Base-by-base conservation (phyloP, 768 basidiomycete species). In the Tulasnella calospora region DNA sequence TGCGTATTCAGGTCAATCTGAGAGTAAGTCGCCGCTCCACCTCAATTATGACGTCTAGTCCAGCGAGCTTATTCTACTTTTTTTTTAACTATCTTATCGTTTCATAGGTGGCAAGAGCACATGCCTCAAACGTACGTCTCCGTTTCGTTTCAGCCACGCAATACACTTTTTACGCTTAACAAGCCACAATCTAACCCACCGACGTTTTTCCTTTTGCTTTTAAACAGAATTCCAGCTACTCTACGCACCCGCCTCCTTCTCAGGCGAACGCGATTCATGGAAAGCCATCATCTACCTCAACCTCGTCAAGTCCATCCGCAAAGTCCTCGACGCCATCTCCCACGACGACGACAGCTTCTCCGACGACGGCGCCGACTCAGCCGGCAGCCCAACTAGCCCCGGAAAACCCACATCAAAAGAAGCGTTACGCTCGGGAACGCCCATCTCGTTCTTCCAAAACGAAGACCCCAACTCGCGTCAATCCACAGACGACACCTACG, bases 231-330 rank as follows among this genome's bases (percentile, higher is more conserved):
- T 92, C 80, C 90, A 92, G 81, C 82, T 92, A 6, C 87, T 89
- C 0, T 91, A 92, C 81, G 88, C 89, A 12, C 91, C 91, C 0
- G 86, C 85, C 27, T 87, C 89, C 76, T 92, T 92, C 78, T 87
- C 88, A 55, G 85, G 81, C 61, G 91, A 93, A 79, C 85, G 88
- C 19, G 81, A 85, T 0, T 86, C 89, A 10, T 93, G 92, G 91
- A 88, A 86, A 80, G 86, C 87, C 15, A 87, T 92, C 75, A 87
- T 93, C 10, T 90, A 92, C 80, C 88, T 92, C 61, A 92, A 92
- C 81, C 84, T 92, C 80, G 91, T 57, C 79, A 91, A 90, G 1
- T 90, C 90, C n/a, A 83, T 92, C 79, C 90, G 89, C 82, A 85
- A 84, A 0, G 87, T 92, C 8, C 84, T 92, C 0, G 87, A 90